Conservation (phyloP, 805 yeast species). For the Grigorovia yakushimaensis region DNA sequence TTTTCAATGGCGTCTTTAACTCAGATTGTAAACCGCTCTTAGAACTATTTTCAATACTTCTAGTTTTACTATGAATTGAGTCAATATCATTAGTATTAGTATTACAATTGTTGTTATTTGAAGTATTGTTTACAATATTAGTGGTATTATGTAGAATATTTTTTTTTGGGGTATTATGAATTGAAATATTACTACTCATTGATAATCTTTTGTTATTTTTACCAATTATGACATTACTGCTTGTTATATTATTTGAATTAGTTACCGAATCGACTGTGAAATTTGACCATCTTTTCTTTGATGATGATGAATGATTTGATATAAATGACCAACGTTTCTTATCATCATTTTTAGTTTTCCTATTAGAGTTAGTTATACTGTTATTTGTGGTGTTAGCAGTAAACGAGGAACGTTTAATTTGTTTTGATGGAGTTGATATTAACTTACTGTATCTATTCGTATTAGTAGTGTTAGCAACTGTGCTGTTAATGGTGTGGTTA, state of each 20-base stretch:
- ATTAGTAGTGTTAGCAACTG: not conserved
- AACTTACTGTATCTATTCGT: not conserved
- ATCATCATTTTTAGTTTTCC: conserved; percentile 7
- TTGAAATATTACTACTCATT: not conserved
- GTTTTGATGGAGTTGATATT: not conserved
- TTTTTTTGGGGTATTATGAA: not conserved
- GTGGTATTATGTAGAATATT: not conserved
- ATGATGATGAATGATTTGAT: conserved; percentile 20
- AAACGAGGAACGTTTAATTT: not conserved
- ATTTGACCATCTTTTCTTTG: conserved; percentile 27
- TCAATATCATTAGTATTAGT: conserved; percentile 3
- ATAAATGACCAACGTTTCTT: conserved; percentile 26
- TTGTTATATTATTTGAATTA: not conserved
- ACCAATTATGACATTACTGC: not conserved
- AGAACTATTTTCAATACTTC: not conserved
- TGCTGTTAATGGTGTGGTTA: not conserved
- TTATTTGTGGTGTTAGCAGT: not conserved
- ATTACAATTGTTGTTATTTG: conserved; percentile 1
- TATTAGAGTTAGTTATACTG: not conserved
- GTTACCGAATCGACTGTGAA: conserved; percentile 11
- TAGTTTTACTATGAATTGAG: conserved; percentile 8
- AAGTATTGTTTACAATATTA: not conserved
- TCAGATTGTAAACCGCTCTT: not conserved
- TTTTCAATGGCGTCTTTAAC: not conserved
- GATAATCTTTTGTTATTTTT: not conserved